Evolutionary conservation across 441 rosid species (phyloP), one percentile per base, ranked within the genome.

Genomic region (Erysimum cheiri): DNA sequence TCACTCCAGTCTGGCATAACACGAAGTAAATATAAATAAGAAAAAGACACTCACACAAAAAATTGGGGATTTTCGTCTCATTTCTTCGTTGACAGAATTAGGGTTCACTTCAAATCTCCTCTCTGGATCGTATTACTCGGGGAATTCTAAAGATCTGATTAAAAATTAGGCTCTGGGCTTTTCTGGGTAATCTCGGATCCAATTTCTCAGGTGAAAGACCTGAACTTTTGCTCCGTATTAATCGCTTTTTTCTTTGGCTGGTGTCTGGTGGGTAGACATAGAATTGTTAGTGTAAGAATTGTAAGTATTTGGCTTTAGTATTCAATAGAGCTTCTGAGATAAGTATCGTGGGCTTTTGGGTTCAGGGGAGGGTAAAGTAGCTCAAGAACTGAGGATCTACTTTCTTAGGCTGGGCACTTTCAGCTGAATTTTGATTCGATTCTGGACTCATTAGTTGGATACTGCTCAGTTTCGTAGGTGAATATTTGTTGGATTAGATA

Each of bases 11-110:
- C 71, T 64, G 60, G 60, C 71, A 47, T 28, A 47, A 47, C n/a
- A 47, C 17, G 43, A 56, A 17, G 47, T 54, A 19, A 28, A 64
- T 36, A 55, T 26, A 63, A 35, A 63, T 44, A 40, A 22, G 22
- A 58, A 17, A 46, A 46, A 46, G 26, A 58, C 19, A 12, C 22
- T n/a, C 1, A 48, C 0, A 40, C 8, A 32, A 31, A 6, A n/a
- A n/a, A 40, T 0, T 4, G 4, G 40, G 17, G 39, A 50, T 49
- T 49, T 60, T 49, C 55, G 35, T 74, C 59, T 60, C 69, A 67
- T 44, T 65, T 66, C 49, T 35, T 53, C 78, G 69, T 74, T 53
- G 69, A 60, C 72, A 60, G 49, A 55, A 61, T 37, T 74, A 68
- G 69, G 73, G 73, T 47, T 55, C 64, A 55, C 13, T 59, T 67